A percentile compares a stretch with the other conserved stretches of the same genome.
phyloP scores from a whole-genome alignment of 495 filamentous ascomycete genomes.

The Aspergillus leporis region DNA sequence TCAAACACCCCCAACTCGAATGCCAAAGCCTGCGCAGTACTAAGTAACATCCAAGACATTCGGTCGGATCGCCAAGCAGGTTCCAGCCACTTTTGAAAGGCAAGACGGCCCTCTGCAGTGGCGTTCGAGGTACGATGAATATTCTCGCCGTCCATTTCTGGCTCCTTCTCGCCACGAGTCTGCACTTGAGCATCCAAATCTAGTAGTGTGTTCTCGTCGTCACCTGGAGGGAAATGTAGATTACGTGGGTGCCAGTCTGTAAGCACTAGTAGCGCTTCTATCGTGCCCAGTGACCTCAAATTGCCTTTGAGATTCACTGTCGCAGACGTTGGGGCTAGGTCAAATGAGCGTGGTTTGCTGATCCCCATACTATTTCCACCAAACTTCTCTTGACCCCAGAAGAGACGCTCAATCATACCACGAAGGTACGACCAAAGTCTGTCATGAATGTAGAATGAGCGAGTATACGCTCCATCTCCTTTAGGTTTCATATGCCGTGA shows the following conservation, averaged over 20 bases:
- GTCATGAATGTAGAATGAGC: constrained; percentile 90
- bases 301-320: constrained; percentile 62
- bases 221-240: constrained; percentile 90
- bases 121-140: constrained; percentile 37
- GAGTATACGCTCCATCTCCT: constrained; percentile 77
- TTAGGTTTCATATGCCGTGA: constrained; percentile 79
- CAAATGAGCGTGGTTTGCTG: constrained; percentile 60
- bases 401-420: constrained; percentile 88
- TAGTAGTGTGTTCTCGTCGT: constrained; percentile 66
- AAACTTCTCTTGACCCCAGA: constrained; percentile 95
- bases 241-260: constrained; percentile 97
- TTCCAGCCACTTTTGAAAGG: constrained; percentile 92
- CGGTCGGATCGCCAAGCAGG: constrained; percentile 95
- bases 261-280: constrained; percentile 88
- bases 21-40: constrained; percentile 82
- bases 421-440: constrained; percentile 94
- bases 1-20: constrained; percentile 97
- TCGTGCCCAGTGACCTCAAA: constrained; percentile 84
- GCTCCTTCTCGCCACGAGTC: constrained; percentile 33
- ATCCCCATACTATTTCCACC: constrained; percentile 84
- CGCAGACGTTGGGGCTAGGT: constrained; percentile 60
- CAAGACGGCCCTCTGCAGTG: constrained; percentile 57
- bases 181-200: constrained; percentile 48
- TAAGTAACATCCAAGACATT: constrained; percentile 98
- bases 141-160: constrained; percentile 39